These are phyloP conservation scores for Pythium oligandrum DNA, from an alignment of 352 stramenopile genomes.

Conservation along the genomic window DNA sequence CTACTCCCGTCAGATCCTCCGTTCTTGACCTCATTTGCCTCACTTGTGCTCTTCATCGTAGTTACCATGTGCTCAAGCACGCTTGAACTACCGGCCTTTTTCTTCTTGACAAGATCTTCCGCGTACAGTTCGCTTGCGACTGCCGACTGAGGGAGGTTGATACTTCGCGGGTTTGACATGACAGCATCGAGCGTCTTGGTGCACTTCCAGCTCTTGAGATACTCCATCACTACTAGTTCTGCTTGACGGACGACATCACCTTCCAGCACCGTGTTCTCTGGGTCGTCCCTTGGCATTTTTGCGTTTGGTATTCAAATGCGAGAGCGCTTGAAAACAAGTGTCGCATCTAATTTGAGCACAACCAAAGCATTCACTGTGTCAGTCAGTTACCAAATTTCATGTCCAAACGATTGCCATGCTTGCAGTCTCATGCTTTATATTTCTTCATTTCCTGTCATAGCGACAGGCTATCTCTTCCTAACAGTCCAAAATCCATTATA, in stretches of 20 bases:
- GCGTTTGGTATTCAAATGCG: too few species aligned
- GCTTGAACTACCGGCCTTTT: conserved; percentile 15
- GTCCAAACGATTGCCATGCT: too few species aligned
- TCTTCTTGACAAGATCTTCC: conserved; percentile 46
- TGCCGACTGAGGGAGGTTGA: conserved; percentile 10
- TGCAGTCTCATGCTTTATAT: too few species aligned
- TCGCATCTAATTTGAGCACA: too few species aligned
- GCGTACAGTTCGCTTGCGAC: conserved; percentile 50
- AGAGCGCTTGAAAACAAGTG: too few species aligned
- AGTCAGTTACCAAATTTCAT: too few species aligned
- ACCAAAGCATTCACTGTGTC: too few species aligned
- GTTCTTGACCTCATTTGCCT: neutral
- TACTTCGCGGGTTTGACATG: conserved; percentile 23
- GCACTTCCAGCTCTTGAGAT: conserved; percentile 53
- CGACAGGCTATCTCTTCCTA: too few species aligned
- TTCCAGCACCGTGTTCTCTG: conserved; percentile 1
- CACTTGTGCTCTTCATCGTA: conserved; percentile 7
- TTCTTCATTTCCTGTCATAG: too few species aligned
- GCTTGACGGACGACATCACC: conserved; percentile 50
- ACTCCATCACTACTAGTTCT: conserved; percentile 70
- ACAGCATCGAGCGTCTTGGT: conserved; percentile 49
- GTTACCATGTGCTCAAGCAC: conserved; percentile 51
- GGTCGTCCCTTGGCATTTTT: conserved; percentile 19
- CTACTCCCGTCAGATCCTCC: neutral
- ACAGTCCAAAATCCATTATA: too few species aligned